phyloP scores from a whole-genome alignment of 2,329 filamentous ascomycete genomes.

The Penicillium sp. region DNA sequence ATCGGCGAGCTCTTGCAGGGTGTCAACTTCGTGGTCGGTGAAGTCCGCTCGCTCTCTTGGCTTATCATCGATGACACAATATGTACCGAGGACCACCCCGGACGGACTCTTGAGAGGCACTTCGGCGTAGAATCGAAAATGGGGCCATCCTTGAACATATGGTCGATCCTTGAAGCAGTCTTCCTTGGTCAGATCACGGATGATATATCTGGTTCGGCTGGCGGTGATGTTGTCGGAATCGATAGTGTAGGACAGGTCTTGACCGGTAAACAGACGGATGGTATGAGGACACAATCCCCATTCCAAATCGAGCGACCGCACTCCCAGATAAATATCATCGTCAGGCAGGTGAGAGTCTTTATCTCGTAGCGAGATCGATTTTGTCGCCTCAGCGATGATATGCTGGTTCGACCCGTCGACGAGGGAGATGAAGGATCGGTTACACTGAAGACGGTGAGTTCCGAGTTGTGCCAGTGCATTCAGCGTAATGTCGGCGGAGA shows the following conservation, averaged over 20 bases:
- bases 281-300: constrained; percentile 24
- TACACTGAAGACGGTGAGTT: constrained; percentile 43
- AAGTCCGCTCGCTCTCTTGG: constrained; percentile 46
- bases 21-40: constrained; percentile 31
- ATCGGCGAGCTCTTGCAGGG: constrained; percentile 56
- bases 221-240: constrained; percentile 27
- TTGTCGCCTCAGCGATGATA: constrained; percentile 53
- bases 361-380: constrained; percentile 38
- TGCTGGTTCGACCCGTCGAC: constrained; percentile 51
- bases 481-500: constrained; percentile 36
- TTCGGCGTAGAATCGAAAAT: constrained; percentile 54
- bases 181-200: constrained; percentile 40
- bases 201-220: constrained; percentile 32
- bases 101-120: constrained; percentile 58
- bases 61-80: constrained; percentile 57
- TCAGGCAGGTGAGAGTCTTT: constrained; percentile 24
- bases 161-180: constrained; percentile 34
- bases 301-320: constrained; percentile 21
- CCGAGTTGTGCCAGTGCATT: constrained; percentile 54
- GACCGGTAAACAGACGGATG: constrained; percentile 24
- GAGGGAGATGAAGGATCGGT: constrained; percentile 51
- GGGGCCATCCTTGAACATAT: constrained; percentile 32
- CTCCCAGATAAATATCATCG: constrained; percentile 36
- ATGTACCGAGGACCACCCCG: constrained; percentile 57
- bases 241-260: constrained; percentile 13